phyloP scores from a whole-genome alignment of 148 eudicot species.

The Spergularia bocconei region DNA sequence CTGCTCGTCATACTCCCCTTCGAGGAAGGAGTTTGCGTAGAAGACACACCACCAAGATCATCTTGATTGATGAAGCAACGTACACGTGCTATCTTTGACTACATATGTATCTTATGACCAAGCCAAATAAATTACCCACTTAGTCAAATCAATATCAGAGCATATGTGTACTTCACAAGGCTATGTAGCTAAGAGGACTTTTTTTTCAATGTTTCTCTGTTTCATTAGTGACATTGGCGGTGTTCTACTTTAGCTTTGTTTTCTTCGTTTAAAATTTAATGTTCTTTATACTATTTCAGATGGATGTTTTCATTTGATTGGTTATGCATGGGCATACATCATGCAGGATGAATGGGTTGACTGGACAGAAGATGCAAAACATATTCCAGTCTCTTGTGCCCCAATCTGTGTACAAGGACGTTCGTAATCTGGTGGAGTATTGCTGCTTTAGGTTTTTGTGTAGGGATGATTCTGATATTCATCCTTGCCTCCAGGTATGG shows the following conservation, averaged over 20 bases:
- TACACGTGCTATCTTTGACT: not conserved
- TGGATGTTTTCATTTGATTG: not conserved
- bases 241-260: not conserved
- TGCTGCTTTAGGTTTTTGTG: constrained; percentile 94
- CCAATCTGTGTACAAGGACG: constrained; percentile 56
- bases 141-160: not conserved
- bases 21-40: not conserved
- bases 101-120: not conserved
- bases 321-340: constrained; percentile 20
- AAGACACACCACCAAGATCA: not conserved
- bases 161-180: not conserved
- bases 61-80: not conserved
- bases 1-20: not conserved
- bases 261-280: not conserved
- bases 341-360: constrained; percentile 91
- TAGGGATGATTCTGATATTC: constrained; percentile 69
- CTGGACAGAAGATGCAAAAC: constrained; percentile 81
- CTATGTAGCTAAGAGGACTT: not conserved
- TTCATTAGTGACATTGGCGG: not conserved
- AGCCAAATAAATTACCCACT: not conserved
- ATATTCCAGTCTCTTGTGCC: constrained; percentile 75
- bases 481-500: constrained; percentile 80
- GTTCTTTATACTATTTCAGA: constrained; percentile 6
- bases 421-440: constrained; percentile 83
- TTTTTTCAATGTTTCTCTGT: not conserved